Conservation (phyloP, 1,139 yeast genomes). For the Pichia cactophila region DNA sequence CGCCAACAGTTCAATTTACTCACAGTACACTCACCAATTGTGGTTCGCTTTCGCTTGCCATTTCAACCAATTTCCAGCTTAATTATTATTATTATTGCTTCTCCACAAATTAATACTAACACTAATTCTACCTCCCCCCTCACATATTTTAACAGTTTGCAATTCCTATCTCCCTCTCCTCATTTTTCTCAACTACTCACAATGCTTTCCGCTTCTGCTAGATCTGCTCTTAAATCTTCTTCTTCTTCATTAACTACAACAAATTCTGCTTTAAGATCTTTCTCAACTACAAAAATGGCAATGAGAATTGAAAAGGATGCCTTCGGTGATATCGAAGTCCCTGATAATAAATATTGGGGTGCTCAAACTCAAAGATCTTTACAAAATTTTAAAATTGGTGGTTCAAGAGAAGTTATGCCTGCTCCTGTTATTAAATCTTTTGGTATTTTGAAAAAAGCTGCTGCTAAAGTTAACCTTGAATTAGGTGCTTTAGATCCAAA, state of each 20-base stretch:
- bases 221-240: constrained; percentile 10
- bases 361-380: constrained; percentile 95
- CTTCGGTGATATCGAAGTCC: constrained; percentile 91
- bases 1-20: no score
- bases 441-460: constrained; percentile 89
- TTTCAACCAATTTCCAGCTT: no score
- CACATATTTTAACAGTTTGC: not conserved
- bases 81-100: no score
- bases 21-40: no score
- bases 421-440: constrained; percentile 85
- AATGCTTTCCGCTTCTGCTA: constrained; percentile 20
- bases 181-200: not conserved
- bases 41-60: no score
- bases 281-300: constrained; percentile 24
- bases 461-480: constrained; percentile 83
- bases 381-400: constrained; percentile 94
- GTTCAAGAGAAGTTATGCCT: constrained; percentile 84
- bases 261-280: constrained; percentile 18
- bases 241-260: not conserved
- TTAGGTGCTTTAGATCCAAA: constrained; percentile 80
- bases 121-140: not conserved
- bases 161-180: not conserved
- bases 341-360: constrained; percentile 84
- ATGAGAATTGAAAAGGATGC: constrained; percentile 85
- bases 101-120: no score